phyloP scores from a whole-genome alignment of 139 green algal genomes.

The Diplosphaera chodatii region DNA sequence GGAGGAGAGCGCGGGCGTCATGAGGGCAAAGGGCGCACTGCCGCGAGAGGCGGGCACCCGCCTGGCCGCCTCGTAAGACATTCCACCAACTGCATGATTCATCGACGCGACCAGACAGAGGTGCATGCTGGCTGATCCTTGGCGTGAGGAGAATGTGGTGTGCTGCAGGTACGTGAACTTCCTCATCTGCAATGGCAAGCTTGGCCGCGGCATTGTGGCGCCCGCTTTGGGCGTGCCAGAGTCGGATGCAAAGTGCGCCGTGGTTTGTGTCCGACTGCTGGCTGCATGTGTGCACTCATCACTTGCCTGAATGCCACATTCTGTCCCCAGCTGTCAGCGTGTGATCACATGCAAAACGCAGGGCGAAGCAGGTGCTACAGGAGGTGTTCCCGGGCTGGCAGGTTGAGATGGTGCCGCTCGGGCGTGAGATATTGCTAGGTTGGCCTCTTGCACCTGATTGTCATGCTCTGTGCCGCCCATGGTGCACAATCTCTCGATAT shows the following conservation, averaged over 20 bases:
- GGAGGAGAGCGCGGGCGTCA: background rate
- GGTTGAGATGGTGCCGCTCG: conserved; percentile 28
- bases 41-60: conserved; percentile 29
- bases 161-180: conserved; percentile 61
- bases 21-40: background rate
- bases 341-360: background rate
- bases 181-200: conserved; percentile 59
- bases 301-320: background rate
- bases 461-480: too few relatives aligned
- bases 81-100: too few relatives aligned
- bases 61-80: conserved; percentile 32
- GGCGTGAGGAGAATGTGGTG: too few relatives aligned
- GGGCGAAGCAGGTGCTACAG: conserved; percentile 21
- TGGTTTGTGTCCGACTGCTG: background rate
- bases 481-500: too few relatives aligned
- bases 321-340: too few relatives aligned
- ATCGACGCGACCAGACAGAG: too few relatives aligned
- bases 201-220: conserved; percentile 33
- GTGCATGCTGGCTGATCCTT: too few relatives aligned
- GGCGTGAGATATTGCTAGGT: conserved; percentile 37
- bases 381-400: conserved; percentile 23
- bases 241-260: conserved; percentile 10
- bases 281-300: background rate
- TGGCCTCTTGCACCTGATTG: too few relatives aligned
- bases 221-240: conserved; percentile 29